These are phyloP conservation scores for Drechslerella dactyloides DNA, from an alignment of 2,329 filamentous ascomycete genomes.

Conservation along the genomic window DNA sequence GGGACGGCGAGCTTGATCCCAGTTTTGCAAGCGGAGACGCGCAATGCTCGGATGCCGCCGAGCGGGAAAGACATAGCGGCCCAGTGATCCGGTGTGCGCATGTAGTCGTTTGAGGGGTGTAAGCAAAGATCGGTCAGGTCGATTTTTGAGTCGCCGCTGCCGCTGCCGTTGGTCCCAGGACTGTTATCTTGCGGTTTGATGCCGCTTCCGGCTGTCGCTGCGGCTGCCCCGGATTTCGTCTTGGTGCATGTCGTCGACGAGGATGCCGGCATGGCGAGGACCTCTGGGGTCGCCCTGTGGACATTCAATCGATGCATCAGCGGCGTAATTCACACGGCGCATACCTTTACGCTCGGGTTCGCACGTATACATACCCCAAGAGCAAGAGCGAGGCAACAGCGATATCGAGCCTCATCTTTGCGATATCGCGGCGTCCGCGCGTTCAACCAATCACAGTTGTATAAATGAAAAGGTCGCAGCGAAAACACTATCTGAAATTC, in stretches of 20 bases:
- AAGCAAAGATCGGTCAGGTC: not conserved
- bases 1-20: constrained; percentile 19
- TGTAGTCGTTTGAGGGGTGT: not conserved
- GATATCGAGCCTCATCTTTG: constrained; percentile 23
- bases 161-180: not conserved
- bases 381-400: constrained; percentile 18
- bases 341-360: not conserved
- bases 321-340: not conserved
- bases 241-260: constrained; percentile 5
- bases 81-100: not conserved
- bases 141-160: too few relatives aligned
- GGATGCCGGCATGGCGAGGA: not conserved
- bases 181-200: not conserved
- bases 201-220: not conserved
- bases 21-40: constrained; percentile 4
- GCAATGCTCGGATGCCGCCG: not conserved
- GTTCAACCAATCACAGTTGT: constrained; percentile 8
- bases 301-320: not conserved
- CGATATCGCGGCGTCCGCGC: constrained; percentile 12
- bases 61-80: constrained; percentile 10
- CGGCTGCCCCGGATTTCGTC: not conserved
- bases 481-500: too few relatives aligned
- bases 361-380: constrained; percentile 23
- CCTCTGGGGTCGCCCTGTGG: constrained; percentile 10
- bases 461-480: too few relatives aligned